Base-by-base conservation (phyloP, 2,329 filamentous ascomycete species). In the Colletotrichum aenigma region DNA sequence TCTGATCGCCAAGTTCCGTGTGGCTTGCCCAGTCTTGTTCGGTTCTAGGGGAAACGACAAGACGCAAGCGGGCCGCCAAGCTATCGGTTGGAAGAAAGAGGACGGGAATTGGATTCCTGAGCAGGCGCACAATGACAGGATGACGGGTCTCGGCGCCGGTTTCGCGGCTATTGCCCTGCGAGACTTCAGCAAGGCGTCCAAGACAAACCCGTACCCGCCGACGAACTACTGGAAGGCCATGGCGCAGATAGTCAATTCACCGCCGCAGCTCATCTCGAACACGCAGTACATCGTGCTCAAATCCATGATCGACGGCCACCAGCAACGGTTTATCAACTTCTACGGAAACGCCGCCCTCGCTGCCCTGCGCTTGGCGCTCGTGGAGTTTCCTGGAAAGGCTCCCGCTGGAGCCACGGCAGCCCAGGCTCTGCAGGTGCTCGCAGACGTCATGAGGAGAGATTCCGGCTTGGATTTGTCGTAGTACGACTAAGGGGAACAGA, bases 81-180 rank as follows among this genome's bases (percentile, higher is more conserved):
- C 90, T n/a, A 84, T 98, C 4, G 95, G 95, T 1, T 98, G 95
- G 95, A 90, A 88, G 84, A 91, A 88, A 78, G 89, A 92, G 15
- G 88, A 86, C 10, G 88, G 89, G 7, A 85, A 86, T 8, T 96
- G 90, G 87, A 88, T 94, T 75, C 86, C 88, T 3, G 93, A 94
- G 79, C 92, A 95, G 82, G 87, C 87, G n/a, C 96, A 98, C 84
- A 91, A 91, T 79, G 94, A 96, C 82, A 91, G 94, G 75, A 96
- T 98, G 93, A 93, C 92, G 6, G 96, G 96, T 0, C 88, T 98
- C 1, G 95, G 93, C 2, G 93, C 94, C 4, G 96, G 96, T 0
- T 99, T 94, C 81, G 95, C 96, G 0, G 92, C 96, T 2, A 89
- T 98, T 48, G 92, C 95, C 2, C 88, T 98, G 10, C 93, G 96